phyloP scores from a whole-genome alignment of 768 basidiomycete genomes.

The Xerocomus potaroensis region DNA sequence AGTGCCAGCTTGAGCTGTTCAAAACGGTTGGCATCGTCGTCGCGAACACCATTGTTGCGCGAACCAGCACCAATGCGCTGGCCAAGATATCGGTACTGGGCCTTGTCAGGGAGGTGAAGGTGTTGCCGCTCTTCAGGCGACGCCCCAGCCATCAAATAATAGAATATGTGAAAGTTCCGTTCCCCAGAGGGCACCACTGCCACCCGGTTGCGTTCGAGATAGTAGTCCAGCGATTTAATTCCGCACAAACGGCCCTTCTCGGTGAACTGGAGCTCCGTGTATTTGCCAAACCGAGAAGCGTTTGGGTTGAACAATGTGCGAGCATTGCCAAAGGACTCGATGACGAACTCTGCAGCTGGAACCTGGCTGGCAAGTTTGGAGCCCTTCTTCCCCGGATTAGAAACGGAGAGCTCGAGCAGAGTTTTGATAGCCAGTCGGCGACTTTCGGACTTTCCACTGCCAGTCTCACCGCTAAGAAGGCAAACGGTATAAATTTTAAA shows the following conservation, averaged over 20 bases:
- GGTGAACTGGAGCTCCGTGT: constrained; percentile 95
- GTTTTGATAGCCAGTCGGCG: constrained; percentile 88
- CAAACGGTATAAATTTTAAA: constrained; percentile 1
- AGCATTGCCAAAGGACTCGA: constrained; percentile 92
- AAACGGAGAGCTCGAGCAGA: constrained; percentile 85
- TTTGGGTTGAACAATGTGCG: constrained; percentile 91
- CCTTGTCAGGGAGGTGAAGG: constrained; percentile 77
- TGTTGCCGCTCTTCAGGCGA: constrained; percentile 84
- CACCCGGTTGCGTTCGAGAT: constrained; percentile 89
- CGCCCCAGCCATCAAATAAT: constrained; percentile 92
- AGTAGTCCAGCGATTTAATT: constrained; percentile 94
- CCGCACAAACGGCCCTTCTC: constrained; percentile 87
- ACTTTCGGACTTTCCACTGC: constrained; percentile 91
- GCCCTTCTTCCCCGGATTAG: constrained; percentile 89
- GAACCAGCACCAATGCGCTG: constrained; percentile 49
- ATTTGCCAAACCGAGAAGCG: constrained; percentile 96
- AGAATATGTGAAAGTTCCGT: constrained; percentile 97
- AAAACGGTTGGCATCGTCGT: constrained; percentile 85
- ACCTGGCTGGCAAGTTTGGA: constrained; percentile 83
- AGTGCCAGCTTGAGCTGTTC: constrained; percentile 93
- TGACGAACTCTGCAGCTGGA: constrained; percentile 91
- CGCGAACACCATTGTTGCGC: constrained; percentile 45
- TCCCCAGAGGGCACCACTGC: constrained; percentile 85
- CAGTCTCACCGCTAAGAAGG: constrained; percentile 75
- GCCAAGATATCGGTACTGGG: constrained; percentile 83